Percentiles rank a stretch among this genome's conserved stretches.
Conservation (phyloP, 768 basidiomycete genomes). For the Lactarius vividus region DNA sequence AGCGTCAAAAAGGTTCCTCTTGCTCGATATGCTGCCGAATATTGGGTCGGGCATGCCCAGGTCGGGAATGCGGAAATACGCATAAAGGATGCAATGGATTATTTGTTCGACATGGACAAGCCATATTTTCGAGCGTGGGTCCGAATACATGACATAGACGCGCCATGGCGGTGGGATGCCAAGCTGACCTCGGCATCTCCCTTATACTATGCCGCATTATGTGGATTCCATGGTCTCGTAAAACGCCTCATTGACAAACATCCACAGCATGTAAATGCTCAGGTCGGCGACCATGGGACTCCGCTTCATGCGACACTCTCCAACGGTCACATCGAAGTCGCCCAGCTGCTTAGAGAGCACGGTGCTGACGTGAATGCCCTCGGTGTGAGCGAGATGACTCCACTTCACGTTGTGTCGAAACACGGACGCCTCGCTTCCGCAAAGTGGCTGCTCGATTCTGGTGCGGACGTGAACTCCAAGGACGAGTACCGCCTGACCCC, state of each 20-base stretch:
- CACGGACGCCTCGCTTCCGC: background rate
- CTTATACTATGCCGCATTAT: background rate
- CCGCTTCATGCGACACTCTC: background rate
- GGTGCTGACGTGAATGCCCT: background rate
- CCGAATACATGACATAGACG: background rate
- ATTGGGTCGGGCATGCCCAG: background rate
- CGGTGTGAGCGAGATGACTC: rapidly evolving
- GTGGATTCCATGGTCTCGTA: background rate
- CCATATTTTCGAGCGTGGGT: background rate
- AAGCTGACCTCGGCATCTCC: background rate
- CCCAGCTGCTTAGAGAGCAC: background rate
- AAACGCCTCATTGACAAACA: background rate
- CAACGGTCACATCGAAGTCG: background rate
- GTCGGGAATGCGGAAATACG: background rate
- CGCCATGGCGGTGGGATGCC: no score
- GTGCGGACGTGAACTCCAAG: background rate
- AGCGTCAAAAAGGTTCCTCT: background rate
- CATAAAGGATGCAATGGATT: background rate
- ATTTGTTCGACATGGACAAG: background rate
- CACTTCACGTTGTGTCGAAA: background rate
- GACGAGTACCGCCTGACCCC: background rate
- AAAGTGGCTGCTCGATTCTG: background rate
- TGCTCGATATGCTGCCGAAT: background rate
- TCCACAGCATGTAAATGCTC: background rate
- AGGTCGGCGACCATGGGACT: background rate